These are phyloP conservation scores for Epichloe glyceriae DNA, from an alignment of 2,329 filamentous ascomycete species.

Conservation along the genomic window DNA sequence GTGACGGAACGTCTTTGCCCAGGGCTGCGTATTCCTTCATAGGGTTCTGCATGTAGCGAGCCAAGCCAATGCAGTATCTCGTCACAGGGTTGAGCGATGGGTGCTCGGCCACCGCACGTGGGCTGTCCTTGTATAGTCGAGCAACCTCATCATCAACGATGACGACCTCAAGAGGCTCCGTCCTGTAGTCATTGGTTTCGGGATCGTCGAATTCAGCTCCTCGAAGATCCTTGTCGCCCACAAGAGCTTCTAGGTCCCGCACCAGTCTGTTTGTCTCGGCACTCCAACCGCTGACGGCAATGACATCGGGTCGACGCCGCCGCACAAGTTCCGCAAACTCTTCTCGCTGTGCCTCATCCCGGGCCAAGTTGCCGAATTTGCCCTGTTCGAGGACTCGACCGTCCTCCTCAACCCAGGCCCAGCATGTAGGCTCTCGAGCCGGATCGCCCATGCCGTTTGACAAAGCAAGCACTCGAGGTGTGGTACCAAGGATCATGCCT, in stretches of 20 bases:
- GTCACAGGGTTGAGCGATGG: conserved; percentile 67
- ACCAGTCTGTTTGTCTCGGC: conserved; percentile 77
- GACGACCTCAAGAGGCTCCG: conserved; percentile 73
- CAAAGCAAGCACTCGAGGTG: conserved; percentile 73
- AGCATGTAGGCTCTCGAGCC: conserved; percentile 67
- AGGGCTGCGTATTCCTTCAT: conserved; percentile 93
- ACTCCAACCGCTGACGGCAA: conserved; percentile 79
- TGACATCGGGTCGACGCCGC: conserved; percentile 73
- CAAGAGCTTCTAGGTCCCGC: conserved; percentile 65
- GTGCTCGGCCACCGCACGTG: conserved; percentile 65
- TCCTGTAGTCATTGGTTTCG: conserved; percentile 62
- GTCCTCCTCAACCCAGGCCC: conserved; percentile 89
- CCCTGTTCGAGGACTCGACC: conserved; percentile 81
- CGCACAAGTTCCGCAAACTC: conserved; percentile 69
- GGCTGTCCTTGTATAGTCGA: conserved; percentile 87
- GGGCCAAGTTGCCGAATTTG: conserved; percentile 67
- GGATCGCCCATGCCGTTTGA: conserved; percentile 72
- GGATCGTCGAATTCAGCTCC: conserved; percentile 71
- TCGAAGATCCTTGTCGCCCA: conserved; percentile 64
- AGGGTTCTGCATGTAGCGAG: conserved; percentile 86
- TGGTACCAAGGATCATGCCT: conserved; percentile 78
- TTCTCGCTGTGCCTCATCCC: conserved; percentile 52
- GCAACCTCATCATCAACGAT: conserved; percentile 95
- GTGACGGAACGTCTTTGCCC: conserved; percentile 73
- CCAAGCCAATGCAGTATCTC: conserved; percentile 80